phyloP scores from a whole-genome alignment of 257 asterid genomes.

The Capsicum baccatum region DNA sequence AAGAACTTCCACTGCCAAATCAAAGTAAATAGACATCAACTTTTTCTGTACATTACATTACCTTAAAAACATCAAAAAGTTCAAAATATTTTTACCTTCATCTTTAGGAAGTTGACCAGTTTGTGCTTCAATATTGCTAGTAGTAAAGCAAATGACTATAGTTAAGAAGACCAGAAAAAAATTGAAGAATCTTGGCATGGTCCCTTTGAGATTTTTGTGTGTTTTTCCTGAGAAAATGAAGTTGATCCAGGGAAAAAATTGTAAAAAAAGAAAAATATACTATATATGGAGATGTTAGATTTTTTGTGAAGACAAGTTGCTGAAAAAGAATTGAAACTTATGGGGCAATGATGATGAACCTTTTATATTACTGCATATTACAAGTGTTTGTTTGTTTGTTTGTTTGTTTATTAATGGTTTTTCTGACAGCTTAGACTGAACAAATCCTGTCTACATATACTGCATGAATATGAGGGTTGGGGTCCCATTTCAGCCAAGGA shows the following conservation, averaged over 20 bases:
- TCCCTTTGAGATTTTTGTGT: background rate
- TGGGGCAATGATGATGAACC: background rate
- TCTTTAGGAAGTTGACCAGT: conserved; percentile 29
- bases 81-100: conserved; percentile 26
- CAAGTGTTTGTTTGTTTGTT: background rate
- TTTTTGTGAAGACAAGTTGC: background rate
- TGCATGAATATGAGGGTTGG: background rate
- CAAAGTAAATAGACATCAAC: background rate
- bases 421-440: background rate
- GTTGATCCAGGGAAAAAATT: background rate
- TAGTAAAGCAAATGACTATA: conserved; percentile 6
- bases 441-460: background rate
- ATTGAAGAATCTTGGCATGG: conserved; percentile 17
- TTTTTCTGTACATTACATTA: background rate
- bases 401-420: background rate
- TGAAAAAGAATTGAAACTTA: background rate
- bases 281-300: background rate
- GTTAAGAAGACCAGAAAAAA: background rate
- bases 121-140: conserved; percentile 23
- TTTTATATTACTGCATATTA: background rate
- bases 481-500: background rate
- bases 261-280: background rate
- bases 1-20: conserved; percentile 55
- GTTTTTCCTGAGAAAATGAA: background rate
- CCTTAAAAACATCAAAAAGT: background rate